Base-by-base conservation (phyloP, 805 yeast species). In the Saccharomycopsis malanga region DNA sequence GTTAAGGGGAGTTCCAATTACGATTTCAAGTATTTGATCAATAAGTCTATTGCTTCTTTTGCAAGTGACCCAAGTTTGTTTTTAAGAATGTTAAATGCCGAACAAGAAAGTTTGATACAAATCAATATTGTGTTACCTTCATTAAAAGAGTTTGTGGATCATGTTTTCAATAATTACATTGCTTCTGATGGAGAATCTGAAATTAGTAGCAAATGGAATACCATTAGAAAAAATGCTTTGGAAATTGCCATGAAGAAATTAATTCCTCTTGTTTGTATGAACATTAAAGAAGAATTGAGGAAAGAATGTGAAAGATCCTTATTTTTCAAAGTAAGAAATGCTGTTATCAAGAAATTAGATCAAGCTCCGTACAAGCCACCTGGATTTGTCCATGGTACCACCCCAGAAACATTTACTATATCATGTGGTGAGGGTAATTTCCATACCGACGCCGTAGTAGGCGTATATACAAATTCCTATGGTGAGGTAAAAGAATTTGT, bases 291-390 rank as follows among this genome's bases (percentile, higher is more conserved):
- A 58, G 84, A 81, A 46, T 70, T 91, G 46, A 77, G 87, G 46
- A 75, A 83, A 48, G 81, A 74, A 47, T 84, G 96, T 66, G 85
- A 85, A 61, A 74, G 84, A 47, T 61, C 77, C 37, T 71, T 93
- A 39, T 80, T 80, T 43, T 73, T 71, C 49, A 81, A 81, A 49
- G 77, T 91, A 30, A 81, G 98, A 55, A 72, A 74, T 37, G 69
- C 74, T 24, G 83, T 91, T 58, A 69, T 77, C 61, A 71, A 75
- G 20, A 83, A 81, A 57, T 72, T 93, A 30, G 93, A 91, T 61
- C 98, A 89, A 68, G 96, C 98, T 2, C 97, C 99, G 27, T 89
- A 70, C 64, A 80, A 84, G 56, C 96, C 98, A 4, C 73, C 76
- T 39, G 83, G 85, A 4, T 82, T 73, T 54, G 85, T 78, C 38